These are phyloP conservation scores for Talaromyces sp. DNA, from an alignment of 2,329 filamentous ascomycete genomes.

Conservation along the genomic window DNA sequence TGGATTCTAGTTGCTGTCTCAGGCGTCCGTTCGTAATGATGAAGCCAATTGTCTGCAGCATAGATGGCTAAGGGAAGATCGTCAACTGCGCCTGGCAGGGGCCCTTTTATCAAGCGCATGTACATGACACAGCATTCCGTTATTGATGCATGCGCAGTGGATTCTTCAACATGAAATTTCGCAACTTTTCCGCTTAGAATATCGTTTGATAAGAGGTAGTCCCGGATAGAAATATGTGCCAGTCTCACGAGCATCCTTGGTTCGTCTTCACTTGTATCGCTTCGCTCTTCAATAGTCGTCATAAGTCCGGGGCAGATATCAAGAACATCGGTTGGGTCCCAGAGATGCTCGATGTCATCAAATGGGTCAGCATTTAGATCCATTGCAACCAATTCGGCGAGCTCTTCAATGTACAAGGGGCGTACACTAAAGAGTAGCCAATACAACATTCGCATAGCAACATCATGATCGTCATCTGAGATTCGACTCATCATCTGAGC, in stretches of 20 bases:
- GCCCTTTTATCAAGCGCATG: too few relatives aligned
- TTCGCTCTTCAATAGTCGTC: slow-evolving; percentile 4
- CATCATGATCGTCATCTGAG: neutral
- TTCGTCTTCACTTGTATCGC: neutral
- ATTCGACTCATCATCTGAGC: slow-evolving; percentile 5
- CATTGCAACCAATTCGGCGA: slow-evolving; percentile 8
- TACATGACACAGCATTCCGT: slow-evolving; percentile 9
- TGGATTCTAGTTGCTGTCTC: too few relatives aligned
- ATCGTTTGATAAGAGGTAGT: slow-evolving; percentile 6
- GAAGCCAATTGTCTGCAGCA: too few relatives aligned
- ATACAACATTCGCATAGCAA: slow-evolving; percentile 7
- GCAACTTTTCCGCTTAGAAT: slow-evolving; percentile 2
- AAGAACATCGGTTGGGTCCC: slow-evolving; percentile 8
- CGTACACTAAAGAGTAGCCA: slow-evolving; percentile 8
- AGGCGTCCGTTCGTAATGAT: too few relatives aligned
- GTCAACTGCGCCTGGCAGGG: too few relatives aligned
- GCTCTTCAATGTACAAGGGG: slow-evolving; percentile 7
- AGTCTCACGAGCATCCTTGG: slow-evolving; percentile 5
- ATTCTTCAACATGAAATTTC: neutral
- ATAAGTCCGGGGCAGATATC: slow-evolving; percentile 7
- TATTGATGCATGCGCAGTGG: neutral
- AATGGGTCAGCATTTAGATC: neutral
- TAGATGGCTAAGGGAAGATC: too few relatives aligned
- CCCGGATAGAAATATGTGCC: slow-evolving; percentile 9
- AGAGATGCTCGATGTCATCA: neutral